phyloP scores from a whole-genome alignment of 2,329 filamentous ascomycete genomes.

The Lecanoromycetidae sp. region DNA sequence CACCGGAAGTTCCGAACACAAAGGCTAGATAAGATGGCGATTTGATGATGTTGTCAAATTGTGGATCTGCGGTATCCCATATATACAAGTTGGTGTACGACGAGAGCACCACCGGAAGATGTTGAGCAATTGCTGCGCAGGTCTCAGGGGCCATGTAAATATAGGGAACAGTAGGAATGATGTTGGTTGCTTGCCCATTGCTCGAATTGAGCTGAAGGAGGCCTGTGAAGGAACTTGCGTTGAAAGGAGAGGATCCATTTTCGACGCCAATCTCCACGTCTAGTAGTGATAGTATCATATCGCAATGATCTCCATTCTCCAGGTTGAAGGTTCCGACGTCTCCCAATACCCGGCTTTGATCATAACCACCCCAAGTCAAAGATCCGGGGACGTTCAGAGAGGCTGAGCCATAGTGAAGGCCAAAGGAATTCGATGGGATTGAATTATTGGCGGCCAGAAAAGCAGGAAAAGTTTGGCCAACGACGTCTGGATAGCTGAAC shows the following conservation, averaged over 20 bases:
- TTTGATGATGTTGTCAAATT: conserved; percentile 29
- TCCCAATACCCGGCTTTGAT: conserved; percentile 24
- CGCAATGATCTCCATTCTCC: not conserved
- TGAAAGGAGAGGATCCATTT: conserved; percentile 18
- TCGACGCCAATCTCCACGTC: conserved; percentile 20
- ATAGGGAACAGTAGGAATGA: conserved; percentile 22
- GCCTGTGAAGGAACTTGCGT: not conserved
- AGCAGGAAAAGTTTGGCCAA: conserved; percentile 1
- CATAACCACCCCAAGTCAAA: conserved; percentile 28
- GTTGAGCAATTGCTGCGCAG: conserved; percentile 22
- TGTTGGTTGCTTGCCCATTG: conserved; percentile 13
- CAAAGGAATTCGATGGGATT: conserved; percentile 23
- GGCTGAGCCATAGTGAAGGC: conserved; percentile 27
- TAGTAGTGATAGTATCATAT: conserved; percentile 7
- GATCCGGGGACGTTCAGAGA: conserved; percentile 22
- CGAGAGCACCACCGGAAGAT: conserved; percentile 23
- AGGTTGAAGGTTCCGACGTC: conserved; percentile 20
- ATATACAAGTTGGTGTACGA: conserved; percentile 20
- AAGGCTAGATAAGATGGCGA: conserved; percentile 34
- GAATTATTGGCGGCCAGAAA: not conserved
- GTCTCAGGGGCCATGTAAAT: conserved; percentile 22
- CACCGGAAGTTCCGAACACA: conserved; percentile 24
- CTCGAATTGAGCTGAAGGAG: conserved; percentile 1
- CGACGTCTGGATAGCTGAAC: not conserved
- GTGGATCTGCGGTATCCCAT: conserved; percentile 22